Conservation (phyloP, 208 protist species). For the Leishmania lainsoni region DNA sequence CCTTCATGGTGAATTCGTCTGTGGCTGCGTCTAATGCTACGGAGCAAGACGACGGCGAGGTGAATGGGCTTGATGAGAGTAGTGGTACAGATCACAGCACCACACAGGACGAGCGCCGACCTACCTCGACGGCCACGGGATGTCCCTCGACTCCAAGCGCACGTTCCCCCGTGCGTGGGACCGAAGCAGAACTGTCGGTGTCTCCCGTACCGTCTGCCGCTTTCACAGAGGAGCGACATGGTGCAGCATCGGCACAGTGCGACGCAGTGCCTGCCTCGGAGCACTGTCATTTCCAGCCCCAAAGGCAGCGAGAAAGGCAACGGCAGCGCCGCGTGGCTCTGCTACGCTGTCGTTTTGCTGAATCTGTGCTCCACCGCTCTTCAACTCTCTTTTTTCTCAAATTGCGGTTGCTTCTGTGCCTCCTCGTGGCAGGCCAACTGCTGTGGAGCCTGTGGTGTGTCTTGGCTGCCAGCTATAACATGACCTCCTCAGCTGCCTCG, state of each 20-base stretch:
- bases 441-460: slow-evolving; percentile 23
- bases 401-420: slow-evolving; percentile 34
- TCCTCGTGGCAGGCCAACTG: slow-evolving; percentile 28
- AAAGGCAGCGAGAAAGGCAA: not conserved
- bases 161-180: not conserved
- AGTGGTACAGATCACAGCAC: not conserved
- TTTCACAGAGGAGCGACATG: not conserved
- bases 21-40: not conserved
- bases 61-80: not conserved
- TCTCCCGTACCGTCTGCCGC: not conserved
- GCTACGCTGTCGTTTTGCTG: slow-evolving; percentile 20
- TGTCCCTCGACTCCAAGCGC: not conserved
- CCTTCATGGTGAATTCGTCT: not conserved
- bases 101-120: not conserved
- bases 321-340: slow-evolving; percentile 6
- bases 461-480: not conserved
- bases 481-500: not conserved
- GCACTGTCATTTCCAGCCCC: not conserved
- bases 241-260: not conserved
- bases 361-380: slow-evolving; percentile 23
- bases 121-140: not conserved
- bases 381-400: slow-evolving; percentile 32
- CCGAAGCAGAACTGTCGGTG: not conserved
- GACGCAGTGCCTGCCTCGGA: not conserved
- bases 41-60: not conserved